A percentile compares a stretch with the other conserved stretches of the same genome.
phyloP scores from a whole-genome alignment of 169 alveolate species.

The Cryptosporidium parvum region DNA sequence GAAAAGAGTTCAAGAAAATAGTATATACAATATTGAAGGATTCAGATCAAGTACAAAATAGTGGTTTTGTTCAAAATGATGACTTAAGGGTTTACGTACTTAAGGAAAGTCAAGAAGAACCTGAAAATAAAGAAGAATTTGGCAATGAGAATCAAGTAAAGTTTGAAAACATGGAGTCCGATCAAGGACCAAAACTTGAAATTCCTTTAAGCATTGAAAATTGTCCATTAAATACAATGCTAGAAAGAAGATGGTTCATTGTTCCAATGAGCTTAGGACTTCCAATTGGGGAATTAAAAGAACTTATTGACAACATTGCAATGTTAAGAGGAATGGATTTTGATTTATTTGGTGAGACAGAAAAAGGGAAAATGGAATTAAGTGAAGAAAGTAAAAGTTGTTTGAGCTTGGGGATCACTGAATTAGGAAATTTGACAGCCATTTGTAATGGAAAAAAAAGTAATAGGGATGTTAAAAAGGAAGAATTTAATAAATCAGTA shows the following conservation, averaged over 20 bases:
- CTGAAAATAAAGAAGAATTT: not conserved
- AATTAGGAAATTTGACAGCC: slow-evolving; percentile 25
- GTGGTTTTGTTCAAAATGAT: slow-evolving; percentile 47
- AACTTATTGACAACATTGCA: slow-evolving; percentile 42
- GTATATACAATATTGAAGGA: slow-evolving; percentile 35
- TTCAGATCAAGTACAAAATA: not conserved
- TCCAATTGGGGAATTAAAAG: slow-evolving; percentile 12
- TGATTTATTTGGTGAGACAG: slow-evolving; percentile 38
- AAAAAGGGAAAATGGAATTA: slow-evolving; percentile 19
- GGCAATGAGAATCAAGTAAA: not conserved
- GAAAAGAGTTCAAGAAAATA: slow-evolving; percentile 35
- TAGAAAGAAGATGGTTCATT: slow-evolving; percentile 57
- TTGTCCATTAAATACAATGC: slow-evolving; percentile 65
- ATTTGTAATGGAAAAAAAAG: slow-evolving; percentile 6
- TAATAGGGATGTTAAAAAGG: not conserved
- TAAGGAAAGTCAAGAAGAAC: not conserved
- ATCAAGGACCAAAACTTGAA: slow-evolving; percentile 13
- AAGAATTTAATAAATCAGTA: not conserved
- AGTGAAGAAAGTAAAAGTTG: slow-evolving; percentile 9
- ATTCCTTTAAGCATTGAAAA: slow-evolving; percentile 43
- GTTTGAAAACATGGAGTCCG: not conserved
- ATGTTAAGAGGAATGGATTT: slow-evolving; percentile 36
- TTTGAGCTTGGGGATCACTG: slow-evolving; percentile 35
- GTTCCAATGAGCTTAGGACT: slow-evolving; percentile 25
- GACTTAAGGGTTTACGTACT: slow-evolving; percentile 26